Conservation (phyloP, 2,329 filamentous ascomycete species). For the Trichocomaceae sp. region DNA sequence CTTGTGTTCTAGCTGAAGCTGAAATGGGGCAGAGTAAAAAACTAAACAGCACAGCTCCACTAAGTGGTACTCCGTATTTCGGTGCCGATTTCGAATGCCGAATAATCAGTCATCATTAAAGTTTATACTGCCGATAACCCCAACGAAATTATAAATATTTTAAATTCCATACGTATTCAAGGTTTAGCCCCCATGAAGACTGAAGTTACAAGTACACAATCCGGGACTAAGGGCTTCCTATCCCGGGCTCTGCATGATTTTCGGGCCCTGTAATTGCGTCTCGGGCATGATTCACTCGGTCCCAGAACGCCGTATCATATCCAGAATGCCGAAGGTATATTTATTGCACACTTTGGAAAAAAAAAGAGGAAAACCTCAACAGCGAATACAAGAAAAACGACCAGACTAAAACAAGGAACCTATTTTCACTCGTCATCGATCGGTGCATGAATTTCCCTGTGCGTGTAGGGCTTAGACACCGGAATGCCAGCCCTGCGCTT, state of each 20-base stretch:
- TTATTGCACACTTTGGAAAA: conserved; percentile 7
- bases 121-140: neutral
- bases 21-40: too few relatives aligned
- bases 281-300: neutral
- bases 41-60: neutral
- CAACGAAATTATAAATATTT: too few relatives aligned
- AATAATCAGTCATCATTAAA: neutral
- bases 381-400: conserved; percentile 4
- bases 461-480: conserved; percentile 25
- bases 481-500: conserved; percentile 33
- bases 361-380: too few relatives aligned
- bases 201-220: neutral
- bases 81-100: neutral
- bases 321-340: conserved; percentile 14
- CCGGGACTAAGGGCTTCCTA: neutral
- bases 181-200: neutral
- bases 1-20: too few relatives aligned
- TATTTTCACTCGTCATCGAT: conserved; percentile 11
- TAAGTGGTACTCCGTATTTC: too few relatives aligned
- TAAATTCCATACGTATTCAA: neutral
- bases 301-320: conserved; percentile 12
- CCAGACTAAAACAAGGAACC: neutral
- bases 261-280: neutral
- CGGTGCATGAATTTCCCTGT: conserved; percentile 15
- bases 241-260: neutral